Evolutionary conservation across 805 yeast genomes (phyloP), one percentile per base, ranked within the genome.

Genomic region (Candida awuae): DNA sequence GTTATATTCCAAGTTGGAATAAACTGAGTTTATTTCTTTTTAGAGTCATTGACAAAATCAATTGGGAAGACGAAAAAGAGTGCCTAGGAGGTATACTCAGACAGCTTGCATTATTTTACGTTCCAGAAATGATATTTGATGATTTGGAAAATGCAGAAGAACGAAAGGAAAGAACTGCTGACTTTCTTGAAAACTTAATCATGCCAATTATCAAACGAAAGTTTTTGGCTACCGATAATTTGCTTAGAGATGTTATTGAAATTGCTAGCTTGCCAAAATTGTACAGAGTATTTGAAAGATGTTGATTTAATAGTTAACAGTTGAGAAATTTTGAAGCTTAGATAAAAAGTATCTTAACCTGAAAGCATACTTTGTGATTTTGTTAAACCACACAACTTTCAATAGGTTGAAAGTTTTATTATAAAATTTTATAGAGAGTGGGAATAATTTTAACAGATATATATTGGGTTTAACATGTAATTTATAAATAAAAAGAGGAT

Each of bases 231-330:
- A 73, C 94, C 0, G 64, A 64, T 12, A 53, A 52, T 3, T 49
- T 86, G 27, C 47, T 59, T 4, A 53, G 65, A 12, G 79, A 75
- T 40, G 75, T 87, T 4, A 71, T 84, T 5, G 95, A 90, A 56
- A 75, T 92, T 28, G 97, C 98, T 0, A 87, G 80, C 54, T 59
- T 92, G 22, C 97, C 97, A 2, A 95, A 95, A 0, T 64, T 92
- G 41, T 92, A 92, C 59, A 75, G 70, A 51, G 94, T 94, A 4
- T 92, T 92, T 65, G 98, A 92, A 63, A 69, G 98, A 55, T 92
- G 98, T 52, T 84, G 51, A 58, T 21, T 28, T 22, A 22, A 8
- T 8, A 22, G 10, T 8, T 13, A 14, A 15, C 13, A 13, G 18
- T 13, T n/a, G n/a, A n/a, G 39, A 34, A 15, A 13, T 21, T 28